Evolutionary conservation across 140 eudicot species (phyloP), one percentile per base, ranked within the genome.

Genomic region (Flaveria floridana): DNA sequence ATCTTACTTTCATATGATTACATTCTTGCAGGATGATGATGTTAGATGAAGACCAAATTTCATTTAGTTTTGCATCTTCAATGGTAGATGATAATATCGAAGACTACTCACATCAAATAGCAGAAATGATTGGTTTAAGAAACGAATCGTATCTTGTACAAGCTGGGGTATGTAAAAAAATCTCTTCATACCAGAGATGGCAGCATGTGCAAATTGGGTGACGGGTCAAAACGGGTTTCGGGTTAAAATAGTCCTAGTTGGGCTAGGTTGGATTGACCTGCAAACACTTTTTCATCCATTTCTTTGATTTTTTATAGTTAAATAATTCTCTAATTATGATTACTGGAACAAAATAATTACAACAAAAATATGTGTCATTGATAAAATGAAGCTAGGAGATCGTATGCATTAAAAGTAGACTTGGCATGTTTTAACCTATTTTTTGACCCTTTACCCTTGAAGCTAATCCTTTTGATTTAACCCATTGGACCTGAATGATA

Each of bases 51-150:
- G 99, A 90, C 56, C 99, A 94, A 82, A 88, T 94, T 56, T 90
- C 99, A 2, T 94, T 94, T 48, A 94, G 99, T 56, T 88, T 94
- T 41, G 97, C 84, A 3, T 85, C 93, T 65, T 84, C 87, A 16
- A 91, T 83, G 81, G 88, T 86, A 73, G 99, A 90, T 87, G 96
- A 86, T 67, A 79, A 79, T 39, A 81, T 94, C 11, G 99, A 94
- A 82, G 99, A 94, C 68, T 94, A 94, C 79, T 85, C 97, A 3
- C 99, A 88, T 84, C 99, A 94, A 79, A 90, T 94, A 71, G 99
- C 99, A 15, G 97, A 90, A 90, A 94, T 94, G 96, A 86, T 94
- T 67, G 96, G 96, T 64, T 84, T 94, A 68, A 85, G 99, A 83
- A 94, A 91, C 47, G 97, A 84, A 47, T 94, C 99, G 28, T 85